Conservation (phyloP, 352 stramenopile species). For the Phytophthora aleatoria region DNA sequence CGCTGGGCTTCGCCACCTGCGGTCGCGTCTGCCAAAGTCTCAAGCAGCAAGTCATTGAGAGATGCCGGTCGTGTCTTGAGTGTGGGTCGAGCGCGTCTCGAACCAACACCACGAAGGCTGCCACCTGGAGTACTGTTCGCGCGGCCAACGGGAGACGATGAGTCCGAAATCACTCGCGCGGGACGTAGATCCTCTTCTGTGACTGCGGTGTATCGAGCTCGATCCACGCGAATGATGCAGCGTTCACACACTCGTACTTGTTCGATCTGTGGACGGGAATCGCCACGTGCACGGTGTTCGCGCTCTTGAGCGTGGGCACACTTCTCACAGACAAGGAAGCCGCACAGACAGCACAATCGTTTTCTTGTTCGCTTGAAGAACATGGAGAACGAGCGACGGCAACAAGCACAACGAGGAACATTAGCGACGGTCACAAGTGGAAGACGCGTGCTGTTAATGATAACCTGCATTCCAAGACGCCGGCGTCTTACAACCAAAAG, state of each 20-base stretch:
- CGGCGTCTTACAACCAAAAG: constrained; percentile 46
- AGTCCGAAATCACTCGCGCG: constrained; percentile 35
- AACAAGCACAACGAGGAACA: constrained; percentile 44
- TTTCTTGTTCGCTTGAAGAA: constrained; percentile 37
- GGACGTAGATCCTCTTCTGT: constrained; percentile 44
- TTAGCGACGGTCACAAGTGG: constrained; percentile 32
- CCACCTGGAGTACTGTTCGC: constrained; percentile 24
- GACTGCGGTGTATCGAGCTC: constrained; percentile 44
- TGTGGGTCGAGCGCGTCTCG: constrained; percentile 18
- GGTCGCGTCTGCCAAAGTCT: constrained; percentile 37
- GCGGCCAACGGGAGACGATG: constrained; percentile 5
- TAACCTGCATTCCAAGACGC: constrained; percentile 55
- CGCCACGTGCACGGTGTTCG: constrained; percentile 39
- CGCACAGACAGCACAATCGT: constrained; percentile 49
- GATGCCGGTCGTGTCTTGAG: constrained; percentile 34
- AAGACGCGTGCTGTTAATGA: constrained; percentile 37
- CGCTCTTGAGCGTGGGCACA: constrained; percentile 49
- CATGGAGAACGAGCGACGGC: constrained; percentile 42
- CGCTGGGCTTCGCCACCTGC: constrained; percentile 27
- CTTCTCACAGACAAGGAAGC: constrained; percentile 58
- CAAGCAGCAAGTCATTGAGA: constrained; percentile 37
- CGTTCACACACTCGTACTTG: constrained; percentile 50
- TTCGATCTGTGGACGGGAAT: constrained; percentile 34
- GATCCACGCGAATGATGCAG: constrained; percentile 49
- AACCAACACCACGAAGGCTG: constrained; percentile 21